phyloP scores from a whole-genome alignment of 2,329 filamentous ascomycete species.

The Graphilbum sp. region DNA sequence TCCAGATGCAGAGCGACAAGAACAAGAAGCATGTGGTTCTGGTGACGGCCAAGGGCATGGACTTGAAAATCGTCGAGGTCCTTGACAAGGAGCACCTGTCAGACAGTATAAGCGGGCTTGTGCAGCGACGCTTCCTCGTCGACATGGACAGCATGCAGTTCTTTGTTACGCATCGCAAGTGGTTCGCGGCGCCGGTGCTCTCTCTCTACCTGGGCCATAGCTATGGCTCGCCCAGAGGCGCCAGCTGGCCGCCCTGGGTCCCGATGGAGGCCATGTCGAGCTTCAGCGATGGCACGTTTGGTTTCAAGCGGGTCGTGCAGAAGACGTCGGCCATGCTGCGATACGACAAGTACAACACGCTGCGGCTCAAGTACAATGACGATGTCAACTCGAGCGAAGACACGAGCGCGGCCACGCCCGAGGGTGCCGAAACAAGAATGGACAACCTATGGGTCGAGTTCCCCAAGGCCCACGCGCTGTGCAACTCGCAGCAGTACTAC shows the following conservation, averaged over 20 bases:
- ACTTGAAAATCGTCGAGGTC: constrained; percentile 91
- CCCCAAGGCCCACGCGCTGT: constrained; percentile 81
- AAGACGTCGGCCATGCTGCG: constrained; percentile 88
- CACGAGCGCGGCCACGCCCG: not conserved
- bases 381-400: constrained; percentile 56
- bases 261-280: constrained; percentile 98
- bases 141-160: constrained; percentile 98
- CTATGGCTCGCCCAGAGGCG: constrained; percentile 72
- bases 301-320: constrained; percentile 95
- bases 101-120: constrained; percentile 85
- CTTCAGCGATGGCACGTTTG: constrained; percentile 82
- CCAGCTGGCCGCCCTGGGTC: constrained; percentile 95
- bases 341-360: constrained; percentile 95
- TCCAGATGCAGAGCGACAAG: constrained; percentile 96
- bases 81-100: constrained; percentile 92
- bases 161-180: constrained; percentile 90
- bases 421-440: constrained; percentile 53
- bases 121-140: constrained; percentile 84
- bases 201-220: constrained; percentile 89
- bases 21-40: constrained; percentile 93
- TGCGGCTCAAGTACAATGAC: constrained; percentile 93
- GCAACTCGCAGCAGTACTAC: constrained; percentile 95
- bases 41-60: constrained; percentile 95
- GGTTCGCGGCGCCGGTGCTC: constrained; percentile 66
- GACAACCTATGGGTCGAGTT: constrained; percentile 97